phyloP scores from a whole-genome alignment of 2,329 filamentous ascomycete genomes.

The Sporothrix globosa region DNA sequence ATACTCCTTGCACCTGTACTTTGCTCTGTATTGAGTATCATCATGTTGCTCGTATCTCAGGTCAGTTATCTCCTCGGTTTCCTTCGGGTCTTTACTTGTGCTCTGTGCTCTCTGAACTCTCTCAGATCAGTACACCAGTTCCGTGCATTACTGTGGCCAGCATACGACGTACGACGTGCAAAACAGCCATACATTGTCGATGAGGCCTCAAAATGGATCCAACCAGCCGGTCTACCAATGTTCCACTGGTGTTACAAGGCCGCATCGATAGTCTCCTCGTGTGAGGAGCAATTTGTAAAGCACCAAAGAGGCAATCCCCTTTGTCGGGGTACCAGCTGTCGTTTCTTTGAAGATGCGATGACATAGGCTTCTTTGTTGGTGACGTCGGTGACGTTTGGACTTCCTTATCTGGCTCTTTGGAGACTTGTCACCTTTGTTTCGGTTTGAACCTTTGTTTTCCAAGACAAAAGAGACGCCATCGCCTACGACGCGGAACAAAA shows the following conservation, averaged over 20 bases:
- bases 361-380: constrained; percentile 17
- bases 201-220: too few relatives aligned
- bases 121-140: neutral
- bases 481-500: neutral
- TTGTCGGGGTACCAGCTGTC: neutral
- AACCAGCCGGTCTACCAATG: too few relatives aligned
- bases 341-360: constrained; percentile 4
- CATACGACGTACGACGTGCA: too few relatives aligned
- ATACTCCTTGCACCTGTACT: neutral
- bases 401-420: neutral
- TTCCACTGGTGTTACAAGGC: too few relatives aligned
- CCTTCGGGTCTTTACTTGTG: neutral
- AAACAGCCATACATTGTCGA: too few relatives aligned
- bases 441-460: neutral
- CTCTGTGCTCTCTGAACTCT: neutral
- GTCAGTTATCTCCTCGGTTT: neutral
- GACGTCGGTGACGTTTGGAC: neutral
- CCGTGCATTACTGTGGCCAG: neutral
- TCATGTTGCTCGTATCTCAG: neutral
- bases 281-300: too few relatives aligned
- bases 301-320: too few relatives aligned
- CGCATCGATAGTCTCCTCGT: too few relatives aligned
- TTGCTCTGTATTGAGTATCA: neutral
- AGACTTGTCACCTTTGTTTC: neutral
- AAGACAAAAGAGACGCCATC: neutral